Evolutionary conservation across 2,329 filamentous ascomycete genomes (phyloP), one percentile per base, ranked within the genome.

Genomic region (Aspergillus quadricinctus): DNA sequence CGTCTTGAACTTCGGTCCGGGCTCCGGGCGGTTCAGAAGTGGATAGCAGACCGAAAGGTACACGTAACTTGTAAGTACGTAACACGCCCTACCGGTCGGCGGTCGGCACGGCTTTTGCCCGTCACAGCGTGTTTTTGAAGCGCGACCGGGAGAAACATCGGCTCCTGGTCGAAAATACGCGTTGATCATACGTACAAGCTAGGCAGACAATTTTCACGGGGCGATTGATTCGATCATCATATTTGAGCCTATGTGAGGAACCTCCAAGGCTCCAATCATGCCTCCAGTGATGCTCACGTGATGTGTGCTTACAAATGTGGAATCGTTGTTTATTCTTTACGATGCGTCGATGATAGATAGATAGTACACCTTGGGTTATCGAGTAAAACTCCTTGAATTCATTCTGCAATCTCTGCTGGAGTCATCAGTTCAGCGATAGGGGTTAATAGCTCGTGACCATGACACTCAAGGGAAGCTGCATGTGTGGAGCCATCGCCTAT

Each of bases 401-500:
- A 37, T 17, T 3, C 31, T 37, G 31, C 7, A 7, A 37, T 37
- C 31, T 3, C 3, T 37, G 31, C 14, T 37, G 31, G 4, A 52
- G 9, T 37, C 54, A 55, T 28, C 49, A 27, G n/a, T 35, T 5
- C 21, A 14, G 55, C 4, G 43, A 25, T 2, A 43, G 19, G 8
- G 10, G 4, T 21, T 19, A 21, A 43, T 21, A 43, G 17, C 7
- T 25, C 29, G 37, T 21, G 2, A 64, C 23, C 8, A 71, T 72
- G 69, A 56, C 66, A 54, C 52, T 69, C 9, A 64, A 56, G 35
- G 69, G 69, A 61, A 69, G 66, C 61, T 74, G 71, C 65, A 60
- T 72, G 63, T 74, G 71, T 57, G 69, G 70, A 10, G 64, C 57
- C 40, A 57, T 72, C 56, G 62, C 61, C 19, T 72, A 72, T 55